phyloP scores from a whole-genome alignment of 2,329 filamentous ascomycete species.

The Botryosphaeria dothidea region DNA sequence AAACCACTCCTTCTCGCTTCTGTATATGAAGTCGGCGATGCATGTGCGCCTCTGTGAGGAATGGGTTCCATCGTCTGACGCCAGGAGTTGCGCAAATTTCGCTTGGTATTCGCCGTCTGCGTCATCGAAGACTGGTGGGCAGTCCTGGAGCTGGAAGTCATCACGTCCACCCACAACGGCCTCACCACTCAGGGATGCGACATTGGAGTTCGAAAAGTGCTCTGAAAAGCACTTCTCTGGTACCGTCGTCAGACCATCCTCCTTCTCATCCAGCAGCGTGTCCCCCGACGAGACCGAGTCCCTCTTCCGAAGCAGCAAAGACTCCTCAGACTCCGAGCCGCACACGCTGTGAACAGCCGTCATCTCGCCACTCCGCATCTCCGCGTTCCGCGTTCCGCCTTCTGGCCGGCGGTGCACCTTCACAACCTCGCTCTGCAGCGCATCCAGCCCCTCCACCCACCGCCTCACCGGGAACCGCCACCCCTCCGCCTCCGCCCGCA shows the following conservation, averaged over 20 bases:
- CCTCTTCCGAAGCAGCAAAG: not conserved
- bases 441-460: too few species aligned
- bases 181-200: constrained; percentile 27
- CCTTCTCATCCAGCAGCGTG: not conserved
- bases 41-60: constrained; percentile 58
- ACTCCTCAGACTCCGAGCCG: not conserved
- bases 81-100: constrained; percentile 58
- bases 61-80: constrained; percentile 28
- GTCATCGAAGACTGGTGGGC: constrained; percentile 69
- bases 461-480: too few species aligned
- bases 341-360: not conserved
- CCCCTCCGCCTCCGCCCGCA: too few species aligned
- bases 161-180: constrained; percentile 49
- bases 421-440: constrained; percentile 49
- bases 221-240: not conserved
- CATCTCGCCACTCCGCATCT: not conserved
- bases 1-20: constrained; percentile 69
- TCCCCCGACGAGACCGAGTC: not conserved
- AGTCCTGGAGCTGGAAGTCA: constrained; percentile 62
- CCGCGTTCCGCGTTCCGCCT: not conserved
- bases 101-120: constrained; percentile 60
- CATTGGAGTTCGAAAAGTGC: not conserved
- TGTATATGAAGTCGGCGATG: constrained; percentile 65
- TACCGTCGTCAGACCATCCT: not conserved
- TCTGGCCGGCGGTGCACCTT: not conserved